Base-by-base conservation (phyloP, 352 stramenopile species). In the Peronosclerospora sorghi region DNA sequence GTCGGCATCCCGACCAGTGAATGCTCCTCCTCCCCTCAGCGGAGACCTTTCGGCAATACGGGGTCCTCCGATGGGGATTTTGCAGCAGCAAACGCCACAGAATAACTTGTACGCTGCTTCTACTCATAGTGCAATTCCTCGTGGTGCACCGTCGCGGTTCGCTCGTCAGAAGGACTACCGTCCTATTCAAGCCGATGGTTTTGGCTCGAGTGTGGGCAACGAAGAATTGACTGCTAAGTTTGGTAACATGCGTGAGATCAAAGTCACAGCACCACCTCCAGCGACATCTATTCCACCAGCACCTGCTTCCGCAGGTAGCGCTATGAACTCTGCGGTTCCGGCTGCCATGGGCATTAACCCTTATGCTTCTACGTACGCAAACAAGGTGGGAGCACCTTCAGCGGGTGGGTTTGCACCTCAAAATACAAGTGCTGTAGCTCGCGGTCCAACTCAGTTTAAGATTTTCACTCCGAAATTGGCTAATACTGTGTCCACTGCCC, bases 121-220 rank as follows among this genome's bases (percentile, higher is more conserved):
- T 12, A 86, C 76, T 12, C 79, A 91, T 52, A 88, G 73, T 40
- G 79, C 79, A 24, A 91, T 91, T 50, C 76, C 79, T 41, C 72
- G 76, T 14, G 65, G 72, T 7, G 55, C 51, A 1, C 54, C 51
- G 18, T 65, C 67, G 12, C 68, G 76, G 26, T 59, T 65, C 15
- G 69, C 82, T 47, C 74, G 74, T 26, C 69, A 69, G 5, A 73
- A 73, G 32, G 73, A 86, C 45, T 87, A 86, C 42, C 80, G 81
- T 23, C 76, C 79, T 15, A 92, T 94, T 26, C 73, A 93, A 45
- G 77, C 83, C 1, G 83, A 95, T 45, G 83, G 83, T 19, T 95
- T 95, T 45, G 83, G 84, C 29, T 82, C 77, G 9, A 94, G 79
- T 41, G 83, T 95, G 5, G 83, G 83, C 38, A 95, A 95, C 42